phyloP scores from a whole-genome alignment of 2,329 filamentous ascomycete genomes.

The Claviceps capensis region DNA sequence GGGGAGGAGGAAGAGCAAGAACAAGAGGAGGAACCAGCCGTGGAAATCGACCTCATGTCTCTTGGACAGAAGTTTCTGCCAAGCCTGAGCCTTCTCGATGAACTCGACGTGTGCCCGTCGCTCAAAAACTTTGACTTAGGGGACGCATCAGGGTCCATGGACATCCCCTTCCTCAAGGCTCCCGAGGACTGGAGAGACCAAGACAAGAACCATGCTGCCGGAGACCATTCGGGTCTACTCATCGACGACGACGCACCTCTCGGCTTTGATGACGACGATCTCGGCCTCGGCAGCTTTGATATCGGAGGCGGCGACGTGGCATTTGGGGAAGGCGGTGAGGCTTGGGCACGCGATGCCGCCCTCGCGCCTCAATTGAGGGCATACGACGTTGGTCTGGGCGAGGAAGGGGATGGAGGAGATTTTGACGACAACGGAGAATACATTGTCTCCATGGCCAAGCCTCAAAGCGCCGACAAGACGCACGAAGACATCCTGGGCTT shows the following conservation, averaged over 20 bases:
- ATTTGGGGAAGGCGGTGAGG: slow-evolving; percentile 92
- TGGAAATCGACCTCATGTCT: slow-evolving; percentile 65
- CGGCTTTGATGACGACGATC: slow-evolving; percentile 61
- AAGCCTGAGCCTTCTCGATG: slow-evolving; percentile 60
- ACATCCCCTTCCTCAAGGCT: slow-evolving; percentile 85
- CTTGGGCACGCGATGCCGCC: slow-evolving; percentile 84
- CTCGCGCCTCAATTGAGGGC: slow-evolving; percentile 76
- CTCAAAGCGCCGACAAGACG: slow-evolving; percentile 47
- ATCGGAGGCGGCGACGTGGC: slow-evolving; percentile 61
- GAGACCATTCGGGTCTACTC: slow-evolving; percentile 65
- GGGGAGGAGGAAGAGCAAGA: slow-evolving; percentile 12
- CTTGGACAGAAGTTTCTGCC: slow-evolving; percentile 78
- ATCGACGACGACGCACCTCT: slow-evolving; percentile 76
- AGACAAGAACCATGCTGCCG: slow-evolving; percentile 45
- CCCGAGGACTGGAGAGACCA: slow-evolving; percentile 72
- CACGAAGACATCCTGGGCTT: slow-evolving; percentile 96
- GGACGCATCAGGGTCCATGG: slow-evolving; percentile 68
- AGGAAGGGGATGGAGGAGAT: slow-evolving; percentile 24
- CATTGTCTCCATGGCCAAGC: slow-evolving; percentile 62
- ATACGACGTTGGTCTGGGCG: slow-evolving; percentile 50
- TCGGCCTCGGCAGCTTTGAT: slow-evolving; percentile 58
- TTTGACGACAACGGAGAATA: slow-evolving; percentile 53
- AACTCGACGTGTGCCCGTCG: slow-evolving; percentile 87
- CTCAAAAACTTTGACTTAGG: slow-evolving; percentile 89
- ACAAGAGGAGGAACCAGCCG: slow-evolving; percentile 35